Percentiles rank a stretch among this genome's conserved stretches.
phyloP scores from a whole-genome alignment of 1,139 yeast species.

The Kurtzmaniella quercitrusa region DNA sequence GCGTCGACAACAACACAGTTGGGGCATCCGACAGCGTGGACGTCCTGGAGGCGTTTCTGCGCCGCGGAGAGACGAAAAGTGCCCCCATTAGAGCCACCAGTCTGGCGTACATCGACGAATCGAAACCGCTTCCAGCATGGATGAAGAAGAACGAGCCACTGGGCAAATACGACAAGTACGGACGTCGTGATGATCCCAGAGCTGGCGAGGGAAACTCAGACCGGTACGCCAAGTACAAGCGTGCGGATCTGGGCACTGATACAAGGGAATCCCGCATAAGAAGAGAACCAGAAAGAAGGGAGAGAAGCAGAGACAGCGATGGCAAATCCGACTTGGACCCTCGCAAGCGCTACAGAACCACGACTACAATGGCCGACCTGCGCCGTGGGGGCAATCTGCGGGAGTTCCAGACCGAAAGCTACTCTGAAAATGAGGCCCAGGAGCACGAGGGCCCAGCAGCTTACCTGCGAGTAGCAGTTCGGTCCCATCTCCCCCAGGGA shows the following conservation, averaged over 20 bases:
- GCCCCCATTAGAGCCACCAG: background rate
- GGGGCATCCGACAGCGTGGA: constrained; percentile 8
- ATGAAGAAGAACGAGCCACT: constrained; percentile 22
- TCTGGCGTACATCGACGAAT: background rate
- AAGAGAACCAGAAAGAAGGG: constrained; percentile 11
- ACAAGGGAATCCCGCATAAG: constrained; percentile 10
- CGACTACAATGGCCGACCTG: background rate
- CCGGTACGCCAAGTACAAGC: constrained; percentile 28
- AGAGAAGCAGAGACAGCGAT: constrained; percentile 2
- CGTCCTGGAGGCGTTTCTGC: constrained; percentile 22
- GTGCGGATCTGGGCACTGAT: constrained; percentile 2
- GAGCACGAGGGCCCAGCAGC: constrained; percentile 6
- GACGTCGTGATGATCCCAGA: constrained; percentile 13
- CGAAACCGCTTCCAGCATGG: constrained; percentile 38
- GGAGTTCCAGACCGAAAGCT: background rate
- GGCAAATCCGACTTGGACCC: background rate
- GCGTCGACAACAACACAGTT: background rate
- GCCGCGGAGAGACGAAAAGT: constrained; percentile 16
- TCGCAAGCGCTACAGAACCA: background rate
- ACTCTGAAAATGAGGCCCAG: background rate
- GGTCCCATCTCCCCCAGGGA: constrained; percentile 5
- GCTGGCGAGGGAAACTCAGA: constrained; percentile 10
- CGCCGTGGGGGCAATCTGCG: background rate
- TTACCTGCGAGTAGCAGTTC: constrained; percentile 10
- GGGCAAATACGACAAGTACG: constrained; percentile 41